Evolutionary conservation across 768 basidiomycete genomes (phyloP).

Genomic region (Pseudohyphozyma bogoriensis): DNA sequence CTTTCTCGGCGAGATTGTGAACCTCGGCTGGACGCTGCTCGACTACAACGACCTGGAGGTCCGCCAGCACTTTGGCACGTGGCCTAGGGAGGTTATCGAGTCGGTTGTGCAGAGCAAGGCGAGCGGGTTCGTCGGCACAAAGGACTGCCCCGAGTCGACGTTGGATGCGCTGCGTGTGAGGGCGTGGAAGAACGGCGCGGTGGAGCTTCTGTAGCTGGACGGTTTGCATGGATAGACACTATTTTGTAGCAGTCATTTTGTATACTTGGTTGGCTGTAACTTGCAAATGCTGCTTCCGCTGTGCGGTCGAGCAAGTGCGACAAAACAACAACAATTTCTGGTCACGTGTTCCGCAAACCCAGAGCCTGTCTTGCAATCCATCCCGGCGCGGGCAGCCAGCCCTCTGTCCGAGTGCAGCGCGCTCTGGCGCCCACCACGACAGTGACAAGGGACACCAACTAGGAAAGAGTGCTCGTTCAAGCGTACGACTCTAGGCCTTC

Average conservation of each 20-base stretch:
- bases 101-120: constrained; percentile 15
- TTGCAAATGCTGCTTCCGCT: neutral
- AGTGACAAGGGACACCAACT: too few relatives aligned
- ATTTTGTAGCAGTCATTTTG: neutral
- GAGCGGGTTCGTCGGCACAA: constrained; percentile 20
- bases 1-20: constrained; percentile 24
- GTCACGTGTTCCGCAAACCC: too few relatives aligned
- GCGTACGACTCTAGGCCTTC: too few relatives aligned
- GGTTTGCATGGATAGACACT: too few relatives aligned
- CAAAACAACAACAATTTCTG: too few relatives aligned
- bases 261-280: neutral
- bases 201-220: constrained; percentile 7
- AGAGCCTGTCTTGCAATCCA: too few relatives aligned
- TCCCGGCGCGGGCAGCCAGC: too few relatives aligned
- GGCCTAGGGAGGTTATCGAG: constrained; percentile 12
- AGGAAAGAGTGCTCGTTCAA: too few relatives aligned
- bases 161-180: constrained; percentile 16
- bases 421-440: too few relatives aligned
- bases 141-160: constrained; percentile 19
- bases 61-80: constrained; percentile 17
- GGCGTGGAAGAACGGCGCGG: constrained; percentile 20
- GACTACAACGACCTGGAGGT: constrained; percentile 24
- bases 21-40: constrained; percentile 23
- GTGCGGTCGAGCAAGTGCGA: too few relatives aligned
- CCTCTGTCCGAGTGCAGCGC: too few relatives aligned